These are phyloP conservation scores for Mortierella sp. DNA, from an alignment of 371 early-diverging fungal genomes.

Conservation along the genomic window DNA sequence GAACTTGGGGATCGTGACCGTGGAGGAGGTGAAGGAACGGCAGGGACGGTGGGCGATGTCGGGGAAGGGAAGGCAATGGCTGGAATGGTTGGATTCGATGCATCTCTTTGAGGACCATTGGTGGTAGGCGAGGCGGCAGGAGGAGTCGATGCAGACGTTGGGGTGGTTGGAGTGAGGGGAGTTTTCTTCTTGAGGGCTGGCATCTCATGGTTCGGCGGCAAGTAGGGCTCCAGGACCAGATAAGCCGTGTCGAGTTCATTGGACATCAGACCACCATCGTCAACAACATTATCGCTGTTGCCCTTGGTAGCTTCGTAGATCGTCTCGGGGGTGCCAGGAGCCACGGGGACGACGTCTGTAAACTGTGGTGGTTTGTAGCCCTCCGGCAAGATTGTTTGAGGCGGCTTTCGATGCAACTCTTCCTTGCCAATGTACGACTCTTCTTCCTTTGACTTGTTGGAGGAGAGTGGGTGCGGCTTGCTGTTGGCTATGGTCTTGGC, in stretches of 20 bases:
- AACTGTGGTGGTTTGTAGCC: constrained; percentile 9
- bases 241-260: not conserved
- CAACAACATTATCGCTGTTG: not conserved
- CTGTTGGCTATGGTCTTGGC: no score
- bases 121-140: not conserved
- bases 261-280: not conserved
- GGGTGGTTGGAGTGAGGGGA: no score
- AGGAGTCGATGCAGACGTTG: no score
- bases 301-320: not conserved
- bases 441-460: not conserved
- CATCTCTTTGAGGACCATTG: not conserved
- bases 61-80: no score
- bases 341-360: not conserved
- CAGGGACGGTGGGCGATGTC: not conserved
- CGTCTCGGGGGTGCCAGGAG: not conserved
- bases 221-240: not conserved
- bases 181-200: no score
- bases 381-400: constrained; percentile 21
- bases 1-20: not conserved
- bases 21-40: not conserved
- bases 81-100: no score
- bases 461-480: not conserved
- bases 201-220: no score
- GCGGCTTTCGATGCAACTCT: constrained; percentile 14
- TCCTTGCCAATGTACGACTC: constrained; percentile 14